phyloP scores from a whole-genome alignment of 495 filamentous ascomycete genomes.

The Penicillium desertorum region DNA sequence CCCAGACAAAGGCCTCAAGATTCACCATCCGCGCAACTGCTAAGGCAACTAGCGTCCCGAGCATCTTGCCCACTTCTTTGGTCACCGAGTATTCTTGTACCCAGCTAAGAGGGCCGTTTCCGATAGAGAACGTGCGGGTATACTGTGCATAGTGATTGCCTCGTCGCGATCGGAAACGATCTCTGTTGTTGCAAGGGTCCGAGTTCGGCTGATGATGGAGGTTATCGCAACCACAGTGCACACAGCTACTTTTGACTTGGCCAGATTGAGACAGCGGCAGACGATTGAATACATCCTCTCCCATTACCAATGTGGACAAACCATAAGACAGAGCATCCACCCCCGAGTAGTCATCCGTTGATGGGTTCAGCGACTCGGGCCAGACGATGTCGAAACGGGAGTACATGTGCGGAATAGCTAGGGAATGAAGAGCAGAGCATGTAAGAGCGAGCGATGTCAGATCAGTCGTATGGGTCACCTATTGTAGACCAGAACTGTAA shows the following conservation, averaged over 20 bases:
- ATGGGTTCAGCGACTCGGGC: slow-evolving; percentile 66
- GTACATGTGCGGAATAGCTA: slow-evolving; percentile 86
- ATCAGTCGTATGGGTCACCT: slow-evolving; percentile 89
- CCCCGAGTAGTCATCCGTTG: slow-evolving; percentile 65
- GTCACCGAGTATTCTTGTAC: slow-evolving; percentile 84
- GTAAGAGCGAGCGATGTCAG: slow-evolving; percentile 79
- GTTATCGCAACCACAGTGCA: slow-evolving; percentile 39
- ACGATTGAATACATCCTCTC: slow-evolving; percentile 66
- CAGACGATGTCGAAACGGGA: slow-evolving; percentile 92
- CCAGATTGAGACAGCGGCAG: slow-evolving; percentile 17
- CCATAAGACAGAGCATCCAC: slow-evolving; percentile 93
- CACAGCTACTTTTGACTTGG: slow-evolving; percentile 25
- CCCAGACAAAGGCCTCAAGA: slow-evolving; percentile 90
- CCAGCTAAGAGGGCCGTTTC: slow-evolving; percentile 81
- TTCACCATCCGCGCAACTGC: slow-evolving; percentile 84
- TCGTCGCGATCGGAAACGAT: slow-evolving; percentile 35
- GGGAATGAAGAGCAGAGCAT: slow-evolving; percentile 76
- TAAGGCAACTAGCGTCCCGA: slow-evolving; percentile 85
- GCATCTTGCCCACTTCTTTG: slow-evolving; percentile 90
- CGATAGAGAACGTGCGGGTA: slow-evolving; percentile 85
- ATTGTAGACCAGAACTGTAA: slow-evolving; percentile 13
- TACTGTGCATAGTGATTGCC: slow-evolving; percentile 84
- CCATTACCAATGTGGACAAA: slow-evolving; percentile 79
- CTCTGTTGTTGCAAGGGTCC: slow-evolving; percentile 16
- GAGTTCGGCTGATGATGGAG: slow-evolving; percentile 18